Conservation (phyloP, 768 basidiomycete genomes). For the Boletus coccyginus region DNA sequence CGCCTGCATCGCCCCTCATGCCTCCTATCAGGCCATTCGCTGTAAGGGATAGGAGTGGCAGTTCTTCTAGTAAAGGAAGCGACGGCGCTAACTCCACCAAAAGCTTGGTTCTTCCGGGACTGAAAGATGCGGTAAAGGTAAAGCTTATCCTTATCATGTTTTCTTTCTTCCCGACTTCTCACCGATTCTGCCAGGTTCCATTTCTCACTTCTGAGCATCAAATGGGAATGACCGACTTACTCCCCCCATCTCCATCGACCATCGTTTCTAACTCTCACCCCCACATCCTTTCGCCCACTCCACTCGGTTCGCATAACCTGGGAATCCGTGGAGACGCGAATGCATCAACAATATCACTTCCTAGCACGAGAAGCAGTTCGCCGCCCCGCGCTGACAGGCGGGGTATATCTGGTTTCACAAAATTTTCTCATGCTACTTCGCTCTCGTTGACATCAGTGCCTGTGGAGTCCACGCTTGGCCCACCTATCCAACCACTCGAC, state of each 20-base stretch:
- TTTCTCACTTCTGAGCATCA: slow-evolving; percentile 68
- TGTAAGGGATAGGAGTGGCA: slow-evolving; percentile 48
- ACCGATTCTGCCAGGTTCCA: slow-evolving; percentile 46
- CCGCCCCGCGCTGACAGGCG: slow-evolving; percentile 24
- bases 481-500: slow-evolving; percentile 64
- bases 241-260: slow-evolving; percentile 71
- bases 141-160: not conserved
- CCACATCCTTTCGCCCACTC: slow-evolving; percentile 38
- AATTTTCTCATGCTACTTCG: slow-evolving; percentile 30
- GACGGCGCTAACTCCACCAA: slow-evolving; percentile 28
- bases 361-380: slow-evolving; percentile 32
- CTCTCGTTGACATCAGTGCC: slow-evolving; percentile 36
- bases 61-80: slow-evolving; percentile 41
- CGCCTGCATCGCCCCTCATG: slow-evolving; percentile 35
- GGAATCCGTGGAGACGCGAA: slow-evolving; percentile 32
- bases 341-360: slow-evolving; percentile 41
- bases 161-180: not conserved
- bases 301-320: slow-evolving; percentile 31
- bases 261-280: slow-evolving; percentile 36
- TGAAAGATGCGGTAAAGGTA: slow-evolving; percentile 77
- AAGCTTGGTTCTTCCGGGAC: slow-evolving; percentile 47
- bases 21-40: slow-evolving; percentile 48
- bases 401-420: slow-evolving; percentile 21
- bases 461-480: slow-evolving; percentile 34
- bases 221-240: slow-evolving; percentile 61